phyloP scores from a whole-genome alignment of 2,329 filamentous ascomycete genomes.

The Hyphodiscus sp. region DNA sequence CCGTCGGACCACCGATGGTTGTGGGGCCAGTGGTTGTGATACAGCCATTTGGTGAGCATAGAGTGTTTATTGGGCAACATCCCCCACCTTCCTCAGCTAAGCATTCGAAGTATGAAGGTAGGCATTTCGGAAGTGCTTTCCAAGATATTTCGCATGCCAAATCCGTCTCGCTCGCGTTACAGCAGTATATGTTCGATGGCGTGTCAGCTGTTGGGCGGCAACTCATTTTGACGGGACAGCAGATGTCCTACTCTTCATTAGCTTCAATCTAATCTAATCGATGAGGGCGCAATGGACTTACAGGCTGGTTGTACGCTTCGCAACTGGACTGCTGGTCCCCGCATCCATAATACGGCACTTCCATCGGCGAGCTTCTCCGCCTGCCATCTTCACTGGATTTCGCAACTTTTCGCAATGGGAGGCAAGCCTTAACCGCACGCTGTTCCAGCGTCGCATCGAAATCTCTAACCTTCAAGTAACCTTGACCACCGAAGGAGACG shows the following conservation, averaged over 20 bases:
- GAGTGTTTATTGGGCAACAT: constrained; percentile 19
- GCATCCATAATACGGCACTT: constrained; percentile 24
- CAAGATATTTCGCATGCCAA: constrained; percentile 15
- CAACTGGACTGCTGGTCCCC: constrained; percentile 28
- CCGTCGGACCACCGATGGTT: neutral
- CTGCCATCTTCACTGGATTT: neutral
- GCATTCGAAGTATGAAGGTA: constrained; percentile 19
- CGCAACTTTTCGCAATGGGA: constrained; percentile 18
- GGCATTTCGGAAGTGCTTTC: constrained; percentile 19
- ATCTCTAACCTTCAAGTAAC: constrained; percentile 15
- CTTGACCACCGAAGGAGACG: constrained; percentile 21
- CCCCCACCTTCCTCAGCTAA: constrained; percentile 21
- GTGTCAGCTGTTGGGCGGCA: constrained; percentile 20
- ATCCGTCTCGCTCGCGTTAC: constrained; percentile 16
- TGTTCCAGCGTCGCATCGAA: neutral
- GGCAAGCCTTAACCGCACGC: constrained; percentile 8
- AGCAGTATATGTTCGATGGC: constrained; percentile 24
- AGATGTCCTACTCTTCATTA: constrained; percentile 20
- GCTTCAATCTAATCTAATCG: neutral
- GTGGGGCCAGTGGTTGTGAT: constrained; percentile 1
- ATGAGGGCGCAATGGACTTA: constrained; percentile 4
- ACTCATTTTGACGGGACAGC: constrained; percentile 23
- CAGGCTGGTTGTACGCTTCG: constrained; percentile 22
- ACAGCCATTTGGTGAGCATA: constrained; percentile 22
- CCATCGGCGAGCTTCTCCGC: constrained; percentile 1